A percentile compares a stretch with the other conserved stretches of the same genome.
Conservation (phyloP, 2,329 filamentous ascomycete species). For the Nothophoma quercina region DNA sequence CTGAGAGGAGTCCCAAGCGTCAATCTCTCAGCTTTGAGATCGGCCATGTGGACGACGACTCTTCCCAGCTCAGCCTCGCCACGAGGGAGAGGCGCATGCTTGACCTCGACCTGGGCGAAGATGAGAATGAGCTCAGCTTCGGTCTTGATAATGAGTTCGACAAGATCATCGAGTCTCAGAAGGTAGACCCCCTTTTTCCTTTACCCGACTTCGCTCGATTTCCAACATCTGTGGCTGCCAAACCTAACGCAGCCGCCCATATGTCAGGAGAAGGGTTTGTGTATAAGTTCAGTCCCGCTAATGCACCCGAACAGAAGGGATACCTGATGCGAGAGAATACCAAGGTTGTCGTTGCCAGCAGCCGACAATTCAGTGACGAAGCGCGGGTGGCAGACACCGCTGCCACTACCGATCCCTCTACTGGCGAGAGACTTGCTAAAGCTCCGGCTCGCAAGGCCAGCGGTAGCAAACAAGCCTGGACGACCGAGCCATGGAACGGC, state of each 20-base stretch:
- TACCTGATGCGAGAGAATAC: slow-evolving; percentile 99
- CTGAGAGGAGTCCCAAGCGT: slow-evolving; percentile 48
- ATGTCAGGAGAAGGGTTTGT: slow-evolving; percentile 41
- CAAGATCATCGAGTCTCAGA: slow-evolving; percentile 93
- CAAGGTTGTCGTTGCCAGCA: slow-evolving; percentile 92
- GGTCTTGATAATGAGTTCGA: slow-evolving; percentile 94
- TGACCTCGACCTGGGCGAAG: slow-evolving; percentile 80
- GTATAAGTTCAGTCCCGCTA: slow-evolving; percentile 51
- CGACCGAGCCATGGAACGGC: slow-evolving; percentile 95
- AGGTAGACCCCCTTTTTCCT: slow-evolving; percentile 71
- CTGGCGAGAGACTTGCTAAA: slow-evolving; percentile 56
- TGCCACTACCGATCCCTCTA: slow-evolving; percentile 20
- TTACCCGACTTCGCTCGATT: slow-evolving; percentile 44
- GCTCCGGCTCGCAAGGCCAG: slow-evolving; percentile 80
- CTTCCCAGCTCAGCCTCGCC: slow-evolving; percentile 37
- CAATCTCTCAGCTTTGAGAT: slow-evolving; percentile 46
- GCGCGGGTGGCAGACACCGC: slow-evolving; percentile 62
- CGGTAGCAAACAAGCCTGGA: slow-evolving; percentile 81
- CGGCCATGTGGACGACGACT: slow-evolving; percentile 43
- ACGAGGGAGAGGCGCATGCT: slow-evolving; percentile 62
- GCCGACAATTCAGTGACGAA: slow-evolving; percentile 65
- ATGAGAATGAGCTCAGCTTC: slow-evolving; percentile 75
- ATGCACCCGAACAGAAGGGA: slow-evolving; percentile 79
- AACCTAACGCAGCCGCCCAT: slow-evolving; percentile 27
- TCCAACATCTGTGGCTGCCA: slow-evolving; percentile 34